Percentiles rank a stretch among this genome's conserved stretches.
Conservation (phyloP, 2,329 filamentous ascomycete genomes). For the Colletotrichum gigasporum region DNA sequence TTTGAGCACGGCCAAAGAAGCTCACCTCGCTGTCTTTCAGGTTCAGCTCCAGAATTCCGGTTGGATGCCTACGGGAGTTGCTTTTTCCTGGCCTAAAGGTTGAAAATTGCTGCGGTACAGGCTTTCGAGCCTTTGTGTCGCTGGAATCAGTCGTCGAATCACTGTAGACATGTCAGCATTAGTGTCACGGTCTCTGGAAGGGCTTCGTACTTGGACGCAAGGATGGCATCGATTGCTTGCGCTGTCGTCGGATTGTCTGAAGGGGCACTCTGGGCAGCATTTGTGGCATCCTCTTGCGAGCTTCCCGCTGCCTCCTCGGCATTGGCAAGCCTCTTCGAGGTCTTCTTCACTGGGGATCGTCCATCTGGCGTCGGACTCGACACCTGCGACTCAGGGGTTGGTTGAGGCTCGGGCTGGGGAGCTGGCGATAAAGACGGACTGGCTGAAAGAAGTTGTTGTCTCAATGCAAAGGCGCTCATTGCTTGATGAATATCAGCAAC, state of each 20-base stretch:
- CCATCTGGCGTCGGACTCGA: constrained; percentile 5
- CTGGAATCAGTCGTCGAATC: background rate
- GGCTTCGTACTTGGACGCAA: background rate
- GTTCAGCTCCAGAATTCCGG: constrained; percentile 52
- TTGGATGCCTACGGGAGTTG: constrained; percentile 50
- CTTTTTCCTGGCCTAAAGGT: constrained; percentile 56
- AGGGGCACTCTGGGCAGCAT: background rate
- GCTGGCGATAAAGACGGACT: constrained; percentile 25
- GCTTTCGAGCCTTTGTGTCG: background rate
- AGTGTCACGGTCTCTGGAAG: no score
- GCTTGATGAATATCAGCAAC: constrained; percentile 36
- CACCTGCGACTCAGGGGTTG: background rate
- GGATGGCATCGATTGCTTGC: background rate
- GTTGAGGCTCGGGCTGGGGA: constrained; percentile 5
- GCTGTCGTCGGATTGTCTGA: background rate
- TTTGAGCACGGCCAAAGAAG: background rate
- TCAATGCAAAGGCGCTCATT: constrained; percentile 56
- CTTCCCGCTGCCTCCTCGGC: background rate
- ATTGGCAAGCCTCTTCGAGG: background rate
- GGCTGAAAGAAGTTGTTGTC: constrained; percentile 43
- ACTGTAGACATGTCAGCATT: background rate
- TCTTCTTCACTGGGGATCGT: constrained; percentile 3
- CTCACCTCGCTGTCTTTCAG: constrained; percentile 61
- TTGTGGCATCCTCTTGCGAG: background rate
- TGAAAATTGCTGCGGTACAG: constrained; percentile 45